phyloP scores from a whole-genome alignment of 805 yeast species.

The Myxozyma melibiosi region DNA sequence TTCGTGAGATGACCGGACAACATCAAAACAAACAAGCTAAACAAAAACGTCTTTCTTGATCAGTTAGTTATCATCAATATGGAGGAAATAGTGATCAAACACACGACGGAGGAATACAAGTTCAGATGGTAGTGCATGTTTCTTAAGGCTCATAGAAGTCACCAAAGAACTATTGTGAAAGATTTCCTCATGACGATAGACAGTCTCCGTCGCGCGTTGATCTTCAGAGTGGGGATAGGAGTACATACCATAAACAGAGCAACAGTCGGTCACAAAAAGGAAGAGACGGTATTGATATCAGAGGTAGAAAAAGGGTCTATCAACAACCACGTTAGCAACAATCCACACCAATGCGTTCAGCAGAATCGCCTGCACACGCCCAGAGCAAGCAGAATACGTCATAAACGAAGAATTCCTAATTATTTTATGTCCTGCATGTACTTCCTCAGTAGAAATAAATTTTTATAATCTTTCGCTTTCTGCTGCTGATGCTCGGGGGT shows the following conservation, averaged over 20 bases:
- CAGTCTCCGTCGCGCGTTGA: slow-evolving; percentile 1
- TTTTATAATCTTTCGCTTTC: slow-evolving; percentile 32
- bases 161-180: slow-evolving; percentile 40
- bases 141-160: slow-evolving; percentile 74
- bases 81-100: too few relatives aligned
- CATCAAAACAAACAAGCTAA: not conserved
- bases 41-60: not conserved
- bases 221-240: not conserved
- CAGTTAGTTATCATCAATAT: not conserved
- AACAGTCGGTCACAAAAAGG: not conserved
- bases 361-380: not conserved
- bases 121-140: slow-evolving; percentile 99
- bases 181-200: slow-evolving; percentile 35
- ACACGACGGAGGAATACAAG: slow-evolving; percentile 23
- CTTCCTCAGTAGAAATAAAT: slow-evolving; percentile 64
- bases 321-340: not conserved
- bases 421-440: slow-evolving; percentile 70
- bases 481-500: not conserved
- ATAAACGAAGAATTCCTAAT: slow-evolving; percentile 77
- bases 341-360: not conserved
- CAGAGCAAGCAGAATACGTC: slow-evolving; percentile 43
- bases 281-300: too few relatives aligned
- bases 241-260: not conserved
- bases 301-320: not conserved
- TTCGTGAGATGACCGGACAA: too few relatives aligned